phyloP scores from a whole-genome alignment of 2,329 filamentous ascomycete genomes.

The Acrocalymma vagum region DNA sequence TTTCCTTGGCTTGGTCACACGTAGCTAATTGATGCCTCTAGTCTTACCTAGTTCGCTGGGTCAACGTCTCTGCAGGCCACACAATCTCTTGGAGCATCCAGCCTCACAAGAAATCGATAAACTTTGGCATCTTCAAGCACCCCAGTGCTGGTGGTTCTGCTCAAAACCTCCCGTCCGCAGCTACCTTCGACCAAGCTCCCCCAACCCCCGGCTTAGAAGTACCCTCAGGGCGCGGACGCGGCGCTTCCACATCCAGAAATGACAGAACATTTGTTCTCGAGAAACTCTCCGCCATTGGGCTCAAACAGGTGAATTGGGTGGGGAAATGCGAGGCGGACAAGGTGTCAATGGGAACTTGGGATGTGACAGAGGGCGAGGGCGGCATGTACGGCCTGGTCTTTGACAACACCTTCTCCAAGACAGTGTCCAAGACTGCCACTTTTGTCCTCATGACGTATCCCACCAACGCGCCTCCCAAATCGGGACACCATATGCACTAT shows the following conservation, averaged over 20 bases:
- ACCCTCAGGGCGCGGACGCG: conserved; percentile 63
- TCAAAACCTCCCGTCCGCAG: conserved; percentile 46
- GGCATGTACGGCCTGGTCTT: conserved; percentile 98
- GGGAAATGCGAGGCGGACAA: conserved; percentile 97
- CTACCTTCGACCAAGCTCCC: conserved; percentile 38
- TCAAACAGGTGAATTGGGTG: conserved; percentile 76
- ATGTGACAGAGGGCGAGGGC: conserved; percentile 76
- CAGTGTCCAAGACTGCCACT: conserved; percentile 89
- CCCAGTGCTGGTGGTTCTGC: conserved; percentile 69
- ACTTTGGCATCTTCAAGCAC: conserved; percentile 98
- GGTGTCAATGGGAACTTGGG: conserved; percentile 88
- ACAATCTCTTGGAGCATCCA: conserved; percentile 98
- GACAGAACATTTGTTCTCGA: conserved; percentile 75
- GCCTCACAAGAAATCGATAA: conserved; percentile 97
- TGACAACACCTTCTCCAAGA: conserved; percentile 98
- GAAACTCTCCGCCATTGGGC: conserved; percentile 68
- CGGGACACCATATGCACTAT: conserved; percentile 72
- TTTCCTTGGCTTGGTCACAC: conserved; percentile 2
- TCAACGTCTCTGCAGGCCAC: conserved; percentile 86
- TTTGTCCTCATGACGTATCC: conserved; percentile 95
- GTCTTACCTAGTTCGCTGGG: conserved; percentile 99
- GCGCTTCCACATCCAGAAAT: conserved; percentile 66
- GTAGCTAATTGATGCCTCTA: conserved; percentile 52
- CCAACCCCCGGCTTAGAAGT: conserved; percentile 61
- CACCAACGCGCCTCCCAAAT: conserved; percentile 79